These are phyloP conservation scores for Pelargonium fulgidum DNA, from an alignment of 441 rosid genomes.

Conservation along the genomic window DNA sequence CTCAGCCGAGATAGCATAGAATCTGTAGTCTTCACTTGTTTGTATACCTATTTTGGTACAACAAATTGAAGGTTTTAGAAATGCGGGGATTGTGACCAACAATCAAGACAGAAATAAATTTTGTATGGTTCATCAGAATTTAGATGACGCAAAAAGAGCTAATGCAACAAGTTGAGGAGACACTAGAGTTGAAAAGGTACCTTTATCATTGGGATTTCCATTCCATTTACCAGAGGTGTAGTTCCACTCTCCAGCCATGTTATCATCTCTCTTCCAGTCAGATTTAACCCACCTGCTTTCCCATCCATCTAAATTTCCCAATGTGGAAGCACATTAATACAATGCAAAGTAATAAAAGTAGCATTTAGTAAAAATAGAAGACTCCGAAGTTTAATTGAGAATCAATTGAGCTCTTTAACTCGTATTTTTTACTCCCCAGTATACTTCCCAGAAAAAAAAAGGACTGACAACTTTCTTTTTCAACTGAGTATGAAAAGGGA, in stretches of 20 bases:
- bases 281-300: constrained; percentile 76
- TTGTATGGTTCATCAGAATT: background rate
- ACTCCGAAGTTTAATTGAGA: background rate
- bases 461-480: no score
- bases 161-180: background rate
- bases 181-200: constrained; percentile 22
- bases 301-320: constrained; percentile 62
- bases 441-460: no score
- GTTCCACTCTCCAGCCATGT: constrained; percentile 77
- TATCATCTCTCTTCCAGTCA: constrained; percentile 91
- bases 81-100: no score
- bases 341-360: background rate
- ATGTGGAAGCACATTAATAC: background rate
- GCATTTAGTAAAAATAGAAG: background rate
- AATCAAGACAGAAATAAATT: background rate
- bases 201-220: constrained; percentile 80
- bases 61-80: background rate
- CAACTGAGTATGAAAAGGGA: no score
- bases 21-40: constrained; percentile 80
- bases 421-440: no score
- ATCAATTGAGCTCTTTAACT: no score
- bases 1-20: constrained; percentile 91
- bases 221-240: constrained; percentile 85
- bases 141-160: background rate
- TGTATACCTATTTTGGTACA: constrained; percentile 56